These are phyloP conservation scores for Leccinum boreale DNA, from an alignment of 768 basidiomycete species.

Conservation along the genomic window DNA sequence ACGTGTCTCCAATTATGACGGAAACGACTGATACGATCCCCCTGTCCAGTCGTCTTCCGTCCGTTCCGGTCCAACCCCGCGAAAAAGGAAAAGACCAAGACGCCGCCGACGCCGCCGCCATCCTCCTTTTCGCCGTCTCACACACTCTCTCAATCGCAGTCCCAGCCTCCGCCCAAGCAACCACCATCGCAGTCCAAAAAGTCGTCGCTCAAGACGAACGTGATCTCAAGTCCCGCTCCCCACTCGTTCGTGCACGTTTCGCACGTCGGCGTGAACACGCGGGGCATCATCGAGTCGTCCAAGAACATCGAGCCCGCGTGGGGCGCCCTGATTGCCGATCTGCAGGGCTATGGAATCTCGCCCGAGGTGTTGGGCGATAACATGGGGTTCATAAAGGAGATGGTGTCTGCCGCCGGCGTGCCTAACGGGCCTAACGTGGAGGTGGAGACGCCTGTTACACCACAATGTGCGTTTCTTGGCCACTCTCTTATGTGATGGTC, in stretches of 20 bases:
- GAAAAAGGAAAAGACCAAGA: conserved; percentile 27
- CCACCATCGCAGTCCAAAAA: conserved; percentile 26
- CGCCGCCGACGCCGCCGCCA: conserved; percentile 38
- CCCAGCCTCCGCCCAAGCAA: neutral
- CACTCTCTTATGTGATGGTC: neutral
- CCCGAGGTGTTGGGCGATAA: conserved; percentile 30
- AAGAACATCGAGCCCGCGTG: conserved; percentile 53
- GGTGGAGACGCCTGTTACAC: neutral
- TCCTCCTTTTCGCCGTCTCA: neutral
- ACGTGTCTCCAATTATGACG: neutral
- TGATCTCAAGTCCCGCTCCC: conserved; percentile 57
- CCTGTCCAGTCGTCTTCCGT: conserved; percentile 22
- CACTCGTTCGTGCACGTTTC: conserved; percentile 65
- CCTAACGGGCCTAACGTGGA: neutral
- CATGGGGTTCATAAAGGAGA: conserved; percentile 35
- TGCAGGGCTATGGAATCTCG: conserved; percentile 39
- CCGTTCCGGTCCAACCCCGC: conserved; percentile 27
- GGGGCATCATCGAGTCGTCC: conserved; percentile 51
- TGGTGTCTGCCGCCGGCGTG: conserved; percentile 14
- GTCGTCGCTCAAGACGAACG: conserved; percentile 24
- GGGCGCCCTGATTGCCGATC: conserved; percentile 43
- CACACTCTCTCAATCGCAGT: neutral
- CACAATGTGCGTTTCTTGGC: conserved; percentile 11
- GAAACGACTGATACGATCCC: neutral
- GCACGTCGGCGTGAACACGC: conserved; percentile 56